phyloP scores from a whole-genome alignment of 352 stramenopile genomes.

The Halophytophthora batemanensis region DNA sequence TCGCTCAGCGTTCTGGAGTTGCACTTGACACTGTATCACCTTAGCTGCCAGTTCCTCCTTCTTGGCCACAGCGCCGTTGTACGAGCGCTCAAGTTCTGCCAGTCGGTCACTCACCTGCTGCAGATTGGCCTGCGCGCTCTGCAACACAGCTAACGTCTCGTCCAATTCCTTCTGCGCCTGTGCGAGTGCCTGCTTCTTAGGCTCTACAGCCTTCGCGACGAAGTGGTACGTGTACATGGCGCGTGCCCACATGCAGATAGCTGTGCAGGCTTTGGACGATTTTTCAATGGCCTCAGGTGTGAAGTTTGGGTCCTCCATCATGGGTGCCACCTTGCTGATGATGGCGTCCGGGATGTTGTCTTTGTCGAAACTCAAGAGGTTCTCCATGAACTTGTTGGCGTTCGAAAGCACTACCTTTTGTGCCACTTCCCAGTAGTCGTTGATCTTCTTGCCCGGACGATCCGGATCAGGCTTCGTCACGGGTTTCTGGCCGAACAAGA shows the following conservation, averaged over 20 bases:
- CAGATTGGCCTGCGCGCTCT: slow-evolving; percentile 77
- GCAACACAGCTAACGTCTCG: slow-evolving; percentile 78
- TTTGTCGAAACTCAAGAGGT: slow-evolving; percentile 89
- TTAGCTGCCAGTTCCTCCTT: slow-evolving; percentile 90
- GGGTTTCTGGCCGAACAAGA: slow-evolving; percentile 90
- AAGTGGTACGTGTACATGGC: slow-evolving; percentile 94
- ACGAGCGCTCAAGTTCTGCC: slow-evolving; percentile 80
- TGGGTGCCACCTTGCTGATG: slow-evolving; percentile 74
- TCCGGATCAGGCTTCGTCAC: slow-evolving; percentile 86
- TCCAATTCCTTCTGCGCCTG: slow-evolving; percentile 85
- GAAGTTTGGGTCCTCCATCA: slow-evolving; percentile 90
- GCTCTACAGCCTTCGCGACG: slow-evolving; percentile 89
- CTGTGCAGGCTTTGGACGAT: slow-evolving; percentile 89
- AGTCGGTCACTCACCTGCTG: slow-evolving; percentile 85
- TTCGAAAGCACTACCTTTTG: slow-evolving; percentile 91
- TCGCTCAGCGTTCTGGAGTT: slow-evolving; percentile 86
- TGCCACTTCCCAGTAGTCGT: slow-evolving; percentile 89
- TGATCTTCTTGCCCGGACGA: slow-evolving; percentile 88
- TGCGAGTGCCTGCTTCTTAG: slow-evolving; percentile 88
- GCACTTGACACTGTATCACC: slow-evolving; percentile 87
- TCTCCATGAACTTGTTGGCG: slow-evolving; percentile 91
- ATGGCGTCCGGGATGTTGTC: slow-evolving; percentile 92
- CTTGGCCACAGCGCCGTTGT: slow-evolving; percentile 83
- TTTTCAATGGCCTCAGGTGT: slow-evolving; percentile 91
- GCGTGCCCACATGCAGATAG: slow-evolving; percentile 92